These are phyloP conservation scores for Dactylonectria macrodidyma DNA, from an alignment of 2,329 filamentous ascomycete genomes.

Conservation along the genomic window DNA sequence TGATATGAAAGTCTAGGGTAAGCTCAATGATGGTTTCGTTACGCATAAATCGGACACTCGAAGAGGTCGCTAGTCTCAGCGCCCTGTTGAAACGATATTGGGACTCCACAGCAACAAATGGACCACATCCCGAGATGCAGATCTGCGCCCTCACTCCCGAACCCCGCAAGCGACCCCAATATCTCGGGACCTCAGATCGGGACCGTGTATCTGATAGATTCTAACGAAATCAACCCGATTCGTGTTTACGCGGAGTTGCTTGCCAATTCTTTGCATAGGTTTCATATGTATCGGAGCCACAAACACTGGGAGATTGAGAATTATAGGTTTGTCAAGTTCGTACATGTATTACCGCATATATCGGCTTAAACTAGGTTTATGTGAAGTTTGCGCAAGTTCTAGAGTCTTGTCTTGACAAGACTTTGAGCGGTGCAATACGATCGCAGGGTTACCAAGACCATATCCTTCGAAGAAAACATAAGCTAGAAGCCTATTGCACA, in stretches of 20 bases:
- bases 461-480: background rate
- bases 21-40: too few species aligned
- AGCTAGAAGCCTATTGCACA: background rate
- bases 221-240: background rate
- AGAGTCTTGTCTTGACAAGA: background rate
- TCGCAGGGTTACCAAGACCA: background rate
- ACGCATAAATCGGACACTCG: too few species aligned
- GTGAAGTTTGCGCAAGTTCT: background rate
- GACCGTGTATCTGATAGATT: background rate
- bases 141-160: background rate
- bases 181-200: background rate
- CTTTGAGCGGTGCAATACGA: background rate
- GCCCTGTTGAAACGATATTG: too few species aligned
- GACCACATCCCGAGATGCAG: background rate
- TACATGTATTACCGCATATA: background rate
- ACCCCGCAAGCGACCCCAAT: background rate
- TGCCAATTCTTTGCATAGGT: background rate
- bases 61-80: too few species aligned
- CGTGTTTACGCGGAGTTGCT: background rate
- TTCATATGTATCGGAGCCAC: background rate
- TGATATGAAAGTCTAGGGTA: too few species aligned
- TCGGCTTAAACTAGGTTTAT: background rate
- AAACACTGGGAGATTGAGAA: background rate
- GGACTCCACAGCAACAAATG: background rate
- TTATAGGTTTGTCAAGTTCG: background rate